Base-by-base conservation (phyloP, 257 asterid genomes). In the Coffea canephora region DNA sequence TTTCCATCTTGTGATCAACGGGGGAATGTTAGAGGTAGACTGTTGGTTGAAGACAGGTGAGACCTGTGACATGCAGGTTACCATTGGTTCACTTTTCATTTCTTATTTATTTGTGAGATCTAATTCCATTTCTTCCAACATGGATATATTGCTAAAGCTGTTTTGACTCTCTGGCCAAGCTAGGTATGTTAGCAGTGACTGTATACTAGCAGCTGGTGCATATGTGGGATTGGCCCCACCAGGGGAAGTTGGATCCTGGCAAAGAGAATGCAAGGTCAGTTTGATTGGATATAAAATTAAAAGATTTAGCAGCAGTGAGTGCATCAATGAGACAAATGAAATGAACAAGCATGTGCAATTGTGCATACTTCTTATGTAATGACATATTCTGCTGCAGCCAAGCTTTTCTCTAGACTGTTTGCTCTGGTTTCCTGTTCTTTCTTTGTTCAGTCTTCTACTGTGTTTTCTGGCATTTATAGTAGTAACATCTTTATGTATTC, bases 181-280 rank as follows among this genome's bases (percentile, higher is more conserved):
- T 13, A 59, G 66, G 89, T 89, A 69, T 69, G 19, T 89, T 45
- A 78, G 87, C 75, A 87, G 88, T 80, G 91, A 89, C 82, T 13
- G 79, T 71, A 84, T 85, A 41, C 81, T 87, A 41, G 95, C 86
- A 86, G 81, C 83, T 73, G 88, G 90, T 15, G 94, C 92, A 57
- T 88, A 89, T 66, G 80, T 91, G 66, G 96, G 97, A 36, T 84
- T 93, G 83, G 97, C 93, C 46, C 87, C 94, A 72, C 90, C 91
- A 0, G 95, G 95, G 73, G 94, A 86, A n/a, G 85, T 52, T 39
- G 94, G 96, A 79, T 90, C 95, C 31, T 92, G 93, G 94, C 96
- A 92, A 86, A 88, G 86, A 81, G 93, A 92, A 87, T 93, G 97
- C 85, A 93, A 91, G 94, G 97, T 93, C 48, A 77, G 83, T 68